Evolutionary conservation across 495 filamentous ascomycete genomes (phyloP).

Genomic region (Podospora didyma): DNA sequence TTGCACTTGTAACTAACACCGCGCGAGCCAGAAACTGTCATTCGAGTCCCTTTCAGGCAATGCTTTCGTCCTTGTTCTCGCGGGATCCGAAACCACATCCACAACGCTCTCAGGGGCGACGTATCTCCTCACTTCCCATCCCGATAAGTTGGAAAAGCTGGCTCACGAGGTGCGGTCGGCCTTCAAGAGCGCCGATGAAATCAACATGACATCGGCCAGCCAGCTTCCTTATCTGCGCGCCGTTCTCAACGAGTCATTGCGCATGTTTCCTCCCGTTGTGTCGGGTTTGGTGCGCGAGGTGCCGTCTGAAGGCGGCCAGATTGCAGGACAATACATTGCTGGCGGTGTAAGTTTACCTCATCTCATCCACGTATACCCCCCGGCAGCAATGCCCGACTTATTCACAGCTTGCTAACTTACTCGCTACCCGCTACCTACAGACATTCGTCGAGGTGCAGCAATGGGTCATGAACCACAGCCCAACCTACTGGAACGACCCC

Average conservation of each 20-base stretch:
- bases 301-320: slow-evolving; percentile 38
- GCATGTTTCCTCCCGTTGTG: slow-evolving; percentile 50
- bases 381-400: too few species aligned
- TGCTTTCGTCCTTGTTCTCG: slow-evolving; percentile 16
- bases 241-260: slow-evolving; percentile 50
- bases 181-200: slow-evolving; percentile 40
- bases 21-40: slow-evolving; percentile 5
- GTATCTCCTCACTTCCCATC: slow-evolving; percentile 45
- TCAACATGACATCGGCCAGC: slow-evolving; percentile 37
- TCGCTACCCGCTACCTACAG: slow-evolving; percentile 14
- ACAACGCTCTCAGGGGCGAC: slow-evolving; percentile 39
- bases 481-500: slow-evolving; percentile 30
- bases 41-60: slow-evolving; percentile 24
- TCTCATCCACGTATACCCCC: neutral
- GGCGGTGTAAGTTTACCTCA: slow-evolving; percentile 29
- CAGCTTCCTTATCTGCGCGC: slow-evolving; percentile 48
- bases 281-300: slow-evolving; percentile 38
- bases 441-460: slow-evolving; percentile 34
- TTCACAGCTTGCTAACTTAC: neutral
- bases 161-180: slow-evolving; percentile 41
- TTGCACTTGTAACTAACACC: too few species aligned
- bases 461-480: slow-evolving; percentile 35
- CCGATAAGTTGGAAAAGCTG: slow-evolving; percentile 32
- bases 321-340: slow-evolving; percentile 39
- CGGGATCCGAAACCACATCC: slow-evolving; percentile 49